These are phyloP conservation scores for Candida koratica DNA, from an alignment of 805 yeast species.

Conservation along the genomic window DNA sequence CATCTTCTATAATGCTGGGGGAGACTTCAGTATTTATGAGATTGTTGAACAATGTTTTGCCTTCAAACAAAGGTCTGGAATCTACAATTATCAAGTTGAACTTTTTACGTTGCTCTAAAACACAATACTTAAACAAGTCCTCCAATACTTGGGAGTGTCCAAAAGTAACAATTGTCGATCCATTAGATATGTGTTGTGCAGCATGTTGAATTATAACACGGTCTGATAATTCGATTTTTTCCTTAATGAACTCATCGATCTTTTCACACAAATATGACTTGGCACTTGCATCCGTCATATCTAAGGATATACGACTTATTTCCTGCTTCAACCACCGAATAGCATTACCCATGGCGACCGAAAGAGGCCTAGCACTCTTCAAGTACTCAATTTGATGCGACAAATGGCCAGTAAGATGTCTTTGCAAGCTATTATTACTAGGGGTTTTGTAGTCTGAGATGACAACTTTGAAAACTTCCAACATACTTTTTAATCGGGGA, in stretches of 20 bases:
- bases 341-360: slow-evolving; percentile 95
- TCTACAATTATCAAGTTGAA: slow-evolving; percentile 86
- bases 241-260: slow-evolving; percentile 78
- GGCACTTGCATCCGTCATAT: slow-evolving; percentile 62
- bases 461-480: slow-evolving; percentile 76
- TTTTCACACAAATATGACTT: slow-evolving; percentile 57
- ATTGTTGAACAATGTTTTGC: slow-evolving; percentile 66
- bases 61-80: slow-evolving; percentile 92
- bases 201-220: slow-evolving; percentile 79
- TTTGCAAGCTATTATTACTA: slow-evolving; percentile 72
- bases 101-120: slow-evolving; percentile 51
- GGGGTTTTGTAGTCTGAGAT: slow-evolving; percentile 83
- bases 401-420: slow-evolving; percentile 83
- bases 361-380: slow-evolving; percentile 85
- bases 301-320: slow-evolving; percentile 77
- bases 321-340: slow-evolving; percentile 96
- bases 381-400: slow-evolving; percentile 91
- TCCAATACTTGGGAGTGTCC: slow-evolving; percentile 85
- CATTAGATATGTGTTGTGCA: slow-evolving; percentile 67
- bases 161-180: slow-evolving; percentile 77
- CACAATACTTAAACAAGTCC: slow-evolving; percentile 67
- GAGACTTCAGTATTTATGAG: slow-evolving; percentile 45
- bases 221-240: slow-evolving; percentile 80
- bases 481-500: slow-evolving; percentile 78
- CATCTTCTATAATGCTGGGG: slow-evolving; percentile 15